Evolutionary conservation across 1,284 basidiomycete genomes (phyloP), one percentile per base, ranked within the genome.

Genomic region (Sporisorium scitamineum): DNA sequence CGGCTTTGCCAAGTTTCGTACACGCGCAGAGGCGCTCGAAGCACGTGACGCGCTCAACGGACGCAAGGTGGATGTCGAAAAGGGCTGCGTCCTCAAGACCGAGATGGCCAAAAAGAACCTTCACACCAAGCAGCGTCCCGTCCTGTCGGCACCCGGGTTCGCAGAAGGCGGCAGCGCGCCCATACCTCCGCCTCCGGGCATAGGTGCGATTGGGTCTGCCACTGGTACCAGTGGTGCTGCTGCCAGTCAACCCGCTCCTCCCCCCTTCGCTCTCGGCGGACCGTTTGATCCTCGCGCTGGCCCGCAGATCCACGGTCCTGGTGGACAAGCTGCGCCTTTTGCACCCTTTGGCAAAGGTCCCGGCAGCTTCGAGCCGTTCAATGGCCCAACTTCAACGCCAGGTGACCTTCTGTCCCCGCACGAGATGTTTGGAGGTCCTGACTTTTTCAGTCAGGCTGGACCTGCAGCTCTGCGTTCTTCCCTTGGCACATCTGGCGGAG

Each of bases 101-200:
- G 97, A 99, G 87, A 97, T 99, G 94, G 96, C 96, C 41, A 99
- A 99, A 90, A 99, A 99, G 90, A 98, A 99, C 84, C 86, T 99
- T 50, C 96, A 99, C 85, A 97, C 94, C 32, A 85, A 85, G 68
- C 84, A 84, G 56, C 70, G 75, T n/a, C 75, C 70, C 14, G 60
- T 70, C 1, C 34, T 74, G 39, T 55, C 67, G 0, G 52, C 55
- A 9, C 56, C 63, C 10, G 73, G 73, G 22, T 67, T 61, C 8
- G 57, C 65, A n/a, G 74, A 76, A 44, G 66, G 61, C 18, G 42
- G 27, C 44, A 55, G 16, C 54, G 50, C 52, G 5, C 24, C 62
- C 24, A 65, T 70, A 58, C 58, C 51, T 47, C 54, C 65, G n/a
- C 54, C 57, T 32, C 26, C 61, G 13, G 44, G 37, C 27, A 24